Base-by-base conservation (phyloP, 331 rosid species). In the Phaseolus coccineus region DNA sequence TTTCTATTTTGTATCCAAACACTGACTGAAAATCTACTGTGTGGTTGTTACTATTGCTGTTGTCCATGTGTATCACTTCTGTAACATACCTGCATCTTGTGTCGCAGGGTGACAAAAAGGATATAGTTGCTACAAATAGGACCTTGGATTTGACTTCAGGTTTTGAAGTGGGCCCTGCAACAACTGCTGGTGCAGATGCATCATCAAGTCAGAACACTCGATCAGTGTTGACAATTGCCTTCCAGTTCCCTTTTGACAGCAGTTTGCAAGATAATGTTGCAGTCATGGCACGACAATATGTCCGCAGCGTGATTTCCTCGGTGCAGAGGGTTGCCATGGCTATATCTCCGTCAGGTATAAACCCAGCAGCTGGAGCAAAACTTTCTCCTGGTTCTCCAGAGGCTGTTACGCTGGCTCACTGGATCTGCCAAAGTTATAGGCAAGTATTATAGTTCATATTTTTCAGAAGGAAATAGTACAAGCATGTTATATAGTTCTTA, bases 291-390 rank as follows among this genome's bases (percentile, higher is more conserved):
- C 88, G 96, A 0, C 98, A 96, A 79, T 96, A 96, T 39, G 90
- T 96, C 10, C 92, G 94, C 0, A 89, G 93, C 19, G 97, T 96
- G 44, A 87, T 96, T 74, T 83, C 99, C 40, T 88, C 99, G 0
- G 99, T 96, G 62, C 97, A 96, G 87, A 90, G 97, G 91, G 96
- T 96, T 85, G 99, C 98, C 37, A 84, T 86, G 85, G 98, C 98
- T 53, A 93, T 96, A 84, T 89, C 98, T 68, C 96, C 98, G 19
- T 84, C 97, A 1, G 97, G 96, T 39, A 67, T 90, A 47, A 89
- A 79, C 82, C 87, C 94, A 4, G 6, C 88, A 1, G 79, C 84
- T 14, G 97, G 91, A 33, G 82, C 97, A 61, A 91, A 88, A 82
- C 86, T 88, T 16, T 83, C 91, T 70, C 90, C 94, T 25, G 84